These are phyloP conservation scores for Globisporangium cederbergense DNA, from an alignment of 352 stramenopile species.

Conservation along the genomic window DNA sequence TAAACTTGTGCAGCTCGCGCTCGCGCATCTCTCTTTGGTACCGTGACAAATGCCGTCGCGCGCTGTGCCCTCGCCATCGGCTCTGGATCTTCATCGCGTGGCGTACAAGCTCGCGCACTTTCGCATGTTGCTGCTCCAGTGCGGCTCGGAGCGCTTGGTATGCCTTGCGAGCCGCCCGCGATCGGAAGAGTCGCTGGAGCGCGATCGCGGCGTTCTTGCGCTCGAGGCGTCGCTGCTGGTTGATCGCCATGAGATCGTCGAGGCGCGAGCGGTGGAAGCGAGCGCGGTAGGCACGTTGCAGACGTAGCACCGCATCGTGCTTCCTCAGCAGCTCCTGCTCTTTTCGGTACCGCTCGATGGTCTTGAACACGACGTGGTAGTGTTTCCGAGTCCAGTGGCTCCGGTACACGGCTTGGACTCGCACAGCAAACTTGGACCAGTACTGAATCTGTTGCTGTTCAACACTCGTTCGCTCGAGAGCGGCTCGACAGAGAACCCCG, in stretches of 20 bases:
- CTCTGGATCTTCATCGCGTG: slow-evolving; percentile 62
- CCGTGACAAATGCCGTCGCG: slow-evolving; percentile 31
- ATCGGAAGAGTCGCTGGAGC: slow-evolving; percentile 62
- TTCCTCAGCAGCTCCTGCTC: slow-evolving; percentile 40
- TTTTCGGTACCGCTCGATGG: slow-evolving; percentile 54
- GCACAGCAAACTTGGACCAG: slow-evolving; percentile 44
- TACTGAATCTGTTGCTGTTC: slow-evolving; percentile 31
- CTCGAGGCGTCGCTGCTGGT: slow-evolving; percentile 52
- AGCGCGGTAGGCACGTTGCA: slow-evolving; percentile 57
- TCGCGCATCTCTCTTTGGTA: slow-evolving; percentile 28
- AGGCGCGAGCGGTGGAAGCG: slow-evolving; percentile 68
- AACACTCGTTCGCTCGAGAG: slow-evolving; percentile 23
- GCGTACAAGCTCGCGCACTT: slow-evolving; percentile 27
- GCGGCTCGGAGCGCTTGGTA: slow-evolving; percentile 49
- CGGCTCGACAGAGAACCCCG: slow-evolving; percentile 42
- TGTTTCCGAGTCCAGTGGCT: slow-evolving; percentile 55
- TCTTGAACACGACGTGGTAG: slow-evolving; percentile 51
- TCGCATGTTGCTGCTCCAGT: slow-evolving; percentile 38
- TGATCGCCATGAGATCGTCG: slow-evolving; percentile 69
- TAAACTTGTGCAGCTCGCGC: slow-evolving; percentile 27
- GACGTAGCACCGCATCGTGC: slow-evolving; percentile 34
- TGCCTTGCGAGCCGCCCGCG: slow-evolving; percentile 42
- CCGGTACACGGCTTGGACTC: slow-evolving; percentile 56
- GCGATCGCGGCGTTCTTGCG: slow-evolving; percentile 42
- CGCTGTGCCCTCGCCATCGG: slow-evolving; percentile 54